Evolutionary conservation across 805 yeast genomes (phyloP), one percentile per base, ranked within the genome.

Genomic region (Clavispora carvajalis): DNA sequence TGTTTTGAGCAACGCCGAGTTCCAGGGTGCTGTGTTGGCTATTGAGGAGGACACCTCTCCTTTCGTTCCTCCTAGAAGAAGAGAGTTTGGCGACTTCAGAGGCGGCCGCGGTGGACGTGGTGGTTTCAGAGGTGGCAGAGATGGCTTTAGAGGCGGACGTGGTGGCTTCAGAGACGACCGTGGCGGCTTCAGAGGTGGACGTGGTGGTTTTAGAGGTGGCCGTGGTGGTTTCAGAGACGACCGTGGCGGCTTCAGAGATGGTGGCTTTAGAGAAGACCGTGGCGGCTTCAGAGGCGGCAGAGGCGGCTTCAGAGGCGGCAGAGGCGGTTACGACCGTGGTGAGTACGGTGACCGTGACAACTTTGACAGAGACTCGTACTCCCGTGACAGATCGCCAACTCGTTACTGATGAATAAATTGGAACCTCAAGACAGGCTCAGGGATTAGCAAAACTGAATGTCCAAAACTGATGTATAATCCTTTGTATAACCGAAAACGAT

Each of bases 41-140:
- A 86, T 85, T 44, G 95, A 87, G 65, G 87, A 83, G 63, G 96
- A 88, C 55, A 74, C 79, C 36, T 65, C 79, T 41, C 81, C 81
- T 38, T 76, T 74, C 52, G 69, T 76, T 40, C 78, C 67, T 48
- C 80, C 67, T 53, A 74, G 72, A 53, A 70, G 63, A 57, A 67
- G 69, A 60, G 31, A 28, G 19, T 28, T 28, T 28, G 45, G 43
- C 23, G 43, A 36, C 22, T 30, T 30, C 30, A 58, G 70, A 51
- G 69, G 69, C 41, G 74, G 76, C 18, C 62, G 77, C 55, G 73
- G 79, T 44, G 71, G 71, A 40, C 52, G 69, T 51, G 76, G 76
- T 38, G 64, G 68, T 36, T 48, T 69, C 59, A 56, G 63, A 47
- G 67, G 58, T 47, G 51, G 41, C 34, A 13, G 38, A n/a, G 40